phyloP scores from a whole-genome alignment of 805 yeast genomes.

The Starmera pachycereana region DNA sequence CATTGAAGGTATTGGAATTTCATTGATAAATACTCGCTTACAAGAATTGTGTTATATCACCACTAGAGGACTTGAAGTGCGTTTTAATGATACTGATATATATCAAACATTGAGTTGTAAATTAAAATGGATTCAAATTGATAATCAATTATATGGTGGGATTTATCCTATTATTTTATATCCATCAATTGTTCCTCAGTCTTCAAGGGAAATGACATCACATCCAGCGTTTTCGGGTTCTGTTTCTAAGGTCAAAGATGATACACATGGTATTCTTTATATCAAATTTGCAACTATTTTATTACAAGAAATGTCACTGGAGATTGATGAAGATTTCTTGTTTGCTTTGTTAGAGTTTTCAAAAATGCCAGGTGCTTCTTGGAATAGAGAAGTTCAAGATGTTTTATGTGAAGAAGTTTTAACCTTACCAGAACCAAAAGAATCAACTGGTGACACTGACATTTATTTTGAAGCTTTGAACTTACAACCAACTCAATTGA shows the following conservation, averaged over 20 bases:
- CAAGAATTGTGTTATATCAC: slow-evolving; percentile 83
- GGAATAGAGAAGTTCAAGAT: slow-evolving; percentile 41
- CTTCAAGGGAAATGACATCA: slow-evolving; percentile 68
- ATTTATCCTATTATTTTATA: slow-evolving; percentile 79
- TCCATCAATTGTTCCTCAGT: slow-evolving; percentile 84
- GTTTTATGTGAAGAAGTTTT: slow-evolving; percentile 51
- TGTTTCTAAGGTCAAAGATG: slow-evolving; percentile 75
- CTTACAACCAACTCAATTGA: slow-evolving; percentile 82
- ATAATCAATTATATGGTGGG: slow-evolving; percentile 84
- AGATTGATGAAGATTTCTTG: slow-evolving; percentile 88
- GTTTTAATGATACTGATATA: slow-evolving; percentile 74
- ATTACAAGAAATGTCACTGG: slow-evolving; percentile 85
- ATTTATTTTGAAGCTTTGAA: slow-evolving; percentile 88
- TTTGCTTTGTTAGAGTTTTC: slow-evolving; percentile 73
- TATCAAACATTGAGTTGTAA: slow-evolving; percentile 74
- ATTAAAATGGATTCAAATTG: slow-evolving; percentile 90
- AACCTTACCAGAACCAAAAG: slow-evolving; percentile 63
- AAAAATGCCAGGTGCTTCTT: slow-evolving; percentile 73
- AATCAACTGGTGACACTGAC: slow-evolving; percentile 49
- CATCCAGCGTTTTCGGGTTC: slow-evolving; percentile 92
- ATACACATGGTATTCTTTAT: slow-evolving; percentile 79
- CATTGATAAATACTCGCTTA: slow-evolving; percentile 58
- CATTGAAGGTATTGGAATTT: slow-evolving; percentile 81
- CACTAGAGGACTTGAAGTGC: slow-evolving; percentile 67
- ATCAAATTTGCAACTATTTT: slow-evolving; percentile 86